Conservation (phyloP, 2,329 filamentous ascomycete genomes). For the Pyrenochaeta sp. region DNA sequence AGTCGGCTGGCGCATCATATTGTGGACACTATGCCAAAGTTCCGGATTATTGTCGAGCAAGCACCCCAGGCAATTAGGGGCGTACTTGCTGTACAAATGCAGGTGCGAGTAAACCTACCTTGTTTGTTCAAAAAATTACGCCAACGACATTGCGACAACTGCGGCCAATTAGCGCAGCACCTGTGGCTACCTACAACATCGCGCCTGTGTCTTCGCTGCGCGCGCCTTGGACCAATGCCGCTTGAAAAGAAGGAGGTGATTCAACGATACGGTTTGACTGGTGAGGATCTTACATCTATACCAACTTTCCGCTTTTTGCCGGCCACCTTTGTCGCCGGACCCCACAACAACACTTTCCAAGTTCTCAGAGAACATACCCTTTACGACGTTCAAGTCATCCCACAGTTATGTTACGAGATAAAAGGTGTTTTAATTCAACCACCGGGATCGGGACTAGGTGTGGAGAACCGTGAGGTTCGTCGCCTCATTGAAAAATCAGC, state of each 20-base stretch:
- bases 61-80: conserved; percentile 11
- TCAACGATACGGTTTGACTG: conserved; percentile 5
- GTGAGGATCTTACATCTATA: conserved; percentile 10
- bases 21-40: conserved; percentile 12
- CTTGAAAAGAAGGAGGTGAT: conserved; percentile 8
- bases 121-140: conserved; percentile 8
- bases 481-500: not conserved
- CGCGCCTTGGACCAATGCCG: conserved; percentile 5
- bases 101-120: conserved; percentile 4
- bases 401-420: conserved; percentile 1
- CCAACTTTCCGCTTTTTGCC: conserved; percentile 13
- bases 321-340: conserved; percentile 2
- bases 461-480: too few species aligned
- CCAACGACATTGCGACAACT: conserved; percentile 11
- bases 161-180: conserved; percentile 12
- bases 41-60: conserved; percentile 11
- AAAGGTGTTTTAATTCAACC: not conserved
- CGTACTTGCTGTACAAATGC: conserved; percentile 14
- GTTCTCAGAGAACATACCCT: conserved; percentile 7
- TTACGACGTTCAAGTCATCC: conserved; percentile 9
- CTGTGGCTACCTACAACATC: conserved; percentile 10
- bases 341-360: conserved; percentile 5
- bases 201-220: conserved; percentile 9
- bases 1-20: conserved; percentile 10
- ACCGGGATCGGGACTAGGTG: not conserved